These are phyloP conservation scores for Niebla homalea DNA, from an alignment of 495 filamentous ascomycete species.

Conservation along the genomic window DNA sequence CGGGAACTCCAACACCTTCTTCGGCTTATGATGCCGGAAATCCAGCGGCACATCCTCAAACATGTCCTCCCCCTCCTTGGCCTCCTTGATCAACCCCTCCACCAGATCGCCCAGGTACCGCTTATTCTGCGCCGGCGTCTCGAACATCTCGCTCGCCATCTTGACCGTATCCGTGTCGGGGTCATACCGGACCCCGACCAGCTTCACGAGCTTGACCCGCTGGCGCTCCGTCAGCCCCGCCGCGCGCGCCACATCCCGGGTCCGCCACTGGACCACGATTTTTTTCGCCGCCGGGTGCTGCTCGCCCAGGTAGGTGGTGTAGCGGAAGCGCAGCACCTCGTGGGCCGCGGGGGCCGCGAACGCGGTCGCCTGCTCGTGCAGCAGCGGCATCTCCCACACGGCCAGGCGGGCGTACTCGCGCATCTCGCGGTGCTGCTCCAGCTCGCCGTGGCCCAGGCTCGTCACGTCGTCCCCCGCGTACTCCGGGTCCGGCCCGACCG, in stretches of 20 bases:
- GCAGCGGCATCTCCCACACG: constrained; percentile 92
- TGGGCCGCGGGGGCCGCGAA: constrained; percentile 51
- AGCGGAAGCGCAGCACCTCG: constrained; percentile 75
- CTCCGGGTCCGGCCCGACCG: constrained; percentile 41
- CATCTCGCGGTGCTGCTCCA: constrained; percentile 81
- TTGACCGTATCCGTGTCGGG: constrained; percentile 69
- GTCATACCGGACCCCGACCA: constrained; percentile 82
- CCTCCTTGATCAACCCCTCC: constrained; percentile 56
- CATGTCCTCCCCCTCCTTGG: constrained; percentile 62
- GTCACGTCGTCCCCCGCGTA: constrained; percentile 73
- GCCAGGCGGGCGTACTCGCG: constrained; percentile 76
- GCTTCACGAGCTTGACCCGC: constrained; percentile 69
- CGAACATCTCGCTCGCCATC: constrained; percentile 84
- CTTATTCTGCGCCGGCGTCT: constrained; percentile 88
- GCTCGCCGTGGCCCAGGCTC: constrained; percentile 63
- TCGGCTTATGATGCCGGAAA: constrained; percentile 70
- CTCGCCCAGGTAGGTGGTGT: constrained; percentile 96
- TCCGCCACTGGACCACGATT: constrained; percentile 80
- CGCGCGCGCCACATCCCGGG: constrained; percentile 45
- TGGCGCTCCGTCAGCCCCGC: constrained; percentile 49
- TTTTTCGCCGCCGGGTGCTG: constrained; percentile 81
- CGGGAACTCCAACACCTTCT: constrained; percentile 57
- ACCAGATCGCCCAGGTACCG: constrained; percentile 75
- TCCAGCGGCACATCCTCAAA: constrained; percentile 88
- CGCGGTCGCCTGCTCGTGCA: constrained; percentile 97